These are phyloP conservation scores for Pleurotus platypus DNA, from an alignment of 768 basidiomycete species.

Conservation along the genomic window DNA sequence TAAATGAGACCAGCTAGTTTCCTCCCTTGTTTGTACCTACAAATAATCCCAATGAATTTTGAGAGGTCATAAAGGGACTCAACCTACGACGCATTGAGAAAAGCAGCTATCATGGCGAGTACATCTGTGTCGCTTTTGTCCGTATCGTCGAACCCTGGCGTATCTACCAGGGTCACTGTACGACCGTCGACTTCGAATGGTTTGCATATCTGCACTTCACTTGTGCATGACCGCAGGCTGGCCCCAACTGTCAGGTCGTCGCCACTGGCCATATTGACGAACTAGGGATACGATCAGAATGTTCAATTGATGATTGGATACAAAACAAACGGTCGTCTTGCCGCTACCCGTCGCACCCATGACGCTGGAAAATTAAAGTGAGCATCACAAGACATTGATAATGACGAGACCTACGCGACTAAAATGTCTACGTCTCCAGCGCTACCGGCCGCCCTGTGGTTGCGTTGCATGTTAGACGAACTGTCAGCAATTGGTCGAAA, in stretches of 20 bases:
- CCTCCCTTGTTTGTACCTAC: conserved; percentile 11
- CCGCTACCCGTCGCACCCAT: conserved; percentile 6
- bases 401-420: neutral
- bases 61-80: neutral
- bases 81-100: conserved; percentile 20
- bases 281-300: conserved; percentile 25
- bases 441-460: too few relatives aligned
- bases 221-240: conserved; percentile 49
- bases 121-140: conserved; percentile 42
- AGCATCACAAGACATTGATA: neutral
- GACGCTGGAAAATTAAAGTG: neutral
- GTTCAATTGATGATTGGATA: neutral
- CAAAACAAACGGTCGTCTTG: neutral
- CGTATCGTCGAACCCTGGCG: conserved; percentile 59
- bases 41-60: neutral
- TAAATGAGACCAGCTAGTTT: conserved; percentile 37
- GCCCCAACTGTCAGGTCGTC: conserved; percentile 42
- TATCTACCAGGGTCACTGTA: conserved; percentile 48
- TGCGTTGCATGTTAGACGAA: too few relatives aligned
- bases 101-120: conserved; percentile 46
- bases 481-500: too few relatives aligned
- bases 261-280: conserved; percentile 51
- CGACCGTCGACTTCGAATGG: conserved; percentile 41
- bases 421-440: neutral
- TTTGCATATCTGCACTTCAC: conserved; percentile 35